Percentiles rank a stretch among this genome's conserved stretches.
phyloP scores from a whole-genome alignment of 2,329 filamentous ascomycete genomes.

The Tricladium varicosporioides region DNA sequence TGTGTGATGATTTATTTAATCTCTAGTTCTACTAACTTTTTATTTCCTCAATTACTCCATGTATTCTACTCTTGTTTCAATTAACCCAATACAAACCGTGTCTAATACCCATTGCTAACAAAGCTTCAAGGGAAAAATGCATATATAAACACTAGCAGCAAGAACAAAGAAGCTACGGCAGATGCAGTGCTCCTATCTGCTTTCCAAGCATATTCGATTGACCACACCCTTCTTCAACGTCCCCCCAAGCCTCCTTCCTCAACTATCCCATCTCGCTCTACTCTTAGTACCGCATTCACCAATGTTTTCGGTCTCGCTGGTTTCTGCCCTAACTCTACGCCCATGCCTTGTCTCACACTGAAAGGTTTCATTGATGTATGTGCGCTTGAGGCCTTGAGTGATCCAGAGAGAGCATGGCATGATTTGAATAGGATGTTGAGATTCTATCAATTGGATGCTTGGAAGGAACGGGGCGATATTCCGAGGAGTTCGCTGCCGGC shows the following conservation, averaged over 20 bases:
- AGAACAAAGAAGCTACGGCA: neutral
- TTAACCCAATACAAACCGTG: too few species aligned
- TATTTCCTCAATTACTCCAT: too few species aligned
- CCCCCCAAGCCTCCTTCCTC: neutral
- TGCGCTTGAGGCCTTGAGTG: neutral
- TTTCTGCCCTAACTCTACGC: neutral
- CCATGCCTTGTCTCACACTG: neutral
- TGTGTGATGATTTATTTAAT: neutral
- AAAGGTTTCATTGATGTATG: neutral
- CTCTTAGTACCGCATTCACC: neutral
- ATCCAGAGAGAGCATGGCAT: neutral
- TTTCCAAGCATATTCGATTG: neutral
- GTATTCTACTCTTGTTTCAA: too few species aligned
- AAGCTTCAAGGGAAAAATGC: neutral
- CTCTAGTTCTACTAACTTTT: neutral
- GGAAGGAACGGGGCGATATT: neutral
- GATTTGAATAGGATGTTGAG: neutral
- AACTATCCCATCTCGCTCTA: neutral
- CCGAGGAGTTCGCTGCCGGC: neutral
- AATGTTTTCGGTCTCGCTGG: neutral
- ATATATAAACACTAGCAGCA: neutral
- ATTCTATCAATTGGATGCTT: neutral
- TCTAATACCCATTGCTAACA: too few species aligned
- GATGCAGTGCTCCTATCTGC: neutral
- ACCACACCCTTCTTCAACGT: neutral